These are phyloP conservation scores for Triticum dicoccoides DNA, from an alignment of 176 grass and related monocot species.

Conservation along the genomic window DNA sequence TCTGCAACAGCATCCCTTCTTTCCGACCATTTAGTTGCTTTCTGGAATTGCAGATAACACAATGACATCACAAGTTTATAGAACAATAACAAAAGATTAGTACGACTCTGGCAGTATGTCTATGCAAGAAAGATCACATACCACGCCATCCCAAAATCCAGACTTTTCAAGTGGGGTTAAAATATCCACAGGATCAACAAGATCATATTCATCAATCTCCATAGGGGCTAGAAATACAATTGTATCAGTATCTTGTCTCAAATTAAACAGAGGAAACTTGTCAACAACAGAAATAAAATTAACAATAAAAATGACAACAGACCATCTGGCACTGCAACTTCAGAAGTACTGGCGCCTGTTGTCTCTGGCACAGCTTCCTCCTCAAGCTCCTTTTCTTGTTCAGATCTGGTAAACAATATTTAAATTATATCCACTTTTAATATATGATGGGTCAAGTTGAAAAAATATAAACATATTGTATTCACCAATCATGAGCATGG, in stretches of 20 bases:
- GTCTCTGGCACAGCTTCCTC: slow-evolving; percentile 74
- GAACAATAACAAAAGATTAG: neutral
- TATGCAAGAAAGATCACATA: slow-evolving; percentile 42
- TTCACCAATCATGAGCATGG: neutral
- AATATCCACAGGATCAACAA: slow-evolving; percentile 99
- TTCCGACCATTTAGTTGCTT: slow-evolving; percentile 99
- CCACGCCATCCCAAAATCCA: slow-evolving; percentile 98
- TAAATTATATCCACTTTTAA: slow-evolving; percentile 4
- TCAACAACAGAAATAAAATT: slow-evolving; percentile 19
- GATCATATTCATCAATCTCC: slow-evolving; percentile 98
- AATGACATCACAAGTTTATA: slow-evolving; percentile 24
- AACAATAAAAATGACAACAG: slow-evolving; percentile 21
- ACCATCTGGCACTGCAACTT: slow-evolving; percentile 75
- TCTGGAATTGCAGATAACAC: slow-evolving; percentile 50
- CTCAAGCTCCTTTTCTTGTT: slow-evolving; percentile 96
- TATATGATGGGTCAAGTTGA: neutral
- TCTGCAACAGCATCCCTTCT: slow-evolving; percentile 97
- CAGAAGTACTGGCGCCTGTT: slow-evolving; percentile 44
- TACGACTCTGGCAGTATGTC: neutral
- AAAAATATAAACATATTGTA: neutral
- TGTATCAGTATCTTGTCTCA: slow-evolving; percentile 9
- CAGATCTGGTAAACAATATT: slow-evolving; percentile 67
- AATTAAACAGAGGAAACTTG: neutral
- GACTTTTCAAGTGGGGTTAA: slow-evolving; percentile 93
- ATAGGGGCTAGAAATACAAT: slow-evolving; percentile 56